Evolutionary conservation across 2,329 filamentous ascomycete species (phyloP), one percentile per base, ranked within the genome.

Genomic region (Pseudocercospora vitis): DNA sequence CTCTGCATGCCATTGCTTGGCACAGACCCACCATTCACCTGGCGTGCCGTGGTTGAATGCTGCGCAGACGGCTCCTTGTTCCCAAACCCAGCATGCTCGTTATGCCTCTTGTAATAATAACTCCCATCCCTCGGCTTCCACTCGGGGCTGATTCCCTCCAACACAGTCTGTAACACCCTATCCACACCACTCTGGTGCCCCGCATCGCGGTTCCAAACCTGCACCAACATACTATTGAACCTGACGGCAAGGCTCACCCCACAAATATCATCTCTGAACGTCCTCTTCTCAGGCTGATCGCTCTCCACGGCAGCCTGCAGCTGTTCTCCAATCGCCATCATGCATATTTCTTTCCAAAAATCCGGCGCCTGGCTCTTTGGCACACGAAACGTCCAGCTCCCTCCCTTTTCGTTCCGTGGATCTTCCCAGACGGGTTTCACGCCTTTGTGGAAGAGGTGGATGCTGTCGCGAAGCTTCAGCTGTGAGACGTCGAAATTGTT

Each of bases 351-450:
- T 64, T 85, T 91, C 89, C 87, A 96, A 68, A 89, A 87, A 64
- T 86, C 86, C 2, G 84, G 81, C 2, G 78, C 80, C 31, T 81
- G 80, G 57, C 78, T 79, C 77, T 95, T 96, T 59, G 86, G 85
- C 39, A 96, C 86, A 47, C 91, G 85, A 73, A 97, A 95, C 18
- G 90, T 95, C 90, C 90, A 96, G 70, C 88, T 87, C 46, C 92
- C 92, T 48, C 92, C 92, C 57, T 85, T 80, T 55, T 87, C 78
- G 73, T 96, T 96, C 65, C 94, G 85, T 33, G 88, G 83, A 70
- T 97, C 92, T 74, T 91, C 89, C 80, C 91, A 88, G 37, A 91
- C 82, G 16, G 87, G 89, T 76, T 89, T 87, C 71, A 91, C 88
- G 63, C 89, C 84, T 63, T 86, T 79, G 82, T 89, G 89, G 74